Base-by-base conservation (phyloP, 78 protist genomes). In the Salpingoeca rosetta region DNA sequence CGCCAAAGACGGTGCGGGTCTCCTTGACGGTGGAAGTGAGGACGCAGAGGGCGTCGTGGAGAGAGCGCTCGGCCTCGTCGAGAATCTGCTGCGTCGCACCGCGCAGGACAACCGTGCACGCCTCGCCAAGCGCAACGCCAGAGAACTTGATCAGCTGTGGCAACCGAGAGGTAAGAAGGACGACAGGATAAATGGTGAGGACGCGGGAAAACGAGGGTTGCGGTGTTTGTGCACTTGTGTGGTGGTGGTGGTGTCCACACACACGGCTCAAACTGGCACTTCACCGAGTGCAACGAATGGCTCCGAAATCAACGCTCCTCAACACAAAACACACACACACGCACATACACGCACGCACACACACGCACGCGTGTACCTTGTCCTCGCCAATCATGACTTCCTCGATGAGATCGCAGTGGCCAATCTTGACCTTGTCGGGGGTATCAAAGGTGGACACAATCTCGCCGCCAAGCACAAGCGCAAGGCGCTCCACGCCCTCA, bases 21-120 rank as follows among this genome's bases (percentile, higher is more conserved):
- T 96, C 96, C 38, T 31, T 31, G 27, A 96, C 94, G 3, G 96
- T 91, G 42, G 91, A 96, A 36, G 94, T 45, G 26, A 99, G 92
- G 7, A 99, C 99, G 90, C 98, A 94, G 44, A 99, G 97, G 11
- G 99, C 99, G 89, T 99, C 99, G 92, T 98, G 99, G 44, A 99
- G 91, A 41, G 99, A 96, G 44, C 99, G 92, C 88, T 99, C 99
- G 72, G 98, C 98, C 90, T 99, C 99, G 72, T 97, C 99, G 41
- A 99, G 92, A 41, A 97, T 87, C 56, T 93, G 96, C 24, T 88
- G 76, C 80, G 96, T 91, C 37, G 99, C 97, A 44, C 99, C 99
- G 42, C 99, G 92, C 76, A 98, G 90, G 38, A 98, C 99, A 56
- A 98, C 93, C 24, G 99, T 95, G 88, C 99, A 98, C 24, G 99